phyloP scores from a whole-genome alignment of 2,329 filamentous ascomycete species.

The Pseudocercospora crystallina region DNA sequence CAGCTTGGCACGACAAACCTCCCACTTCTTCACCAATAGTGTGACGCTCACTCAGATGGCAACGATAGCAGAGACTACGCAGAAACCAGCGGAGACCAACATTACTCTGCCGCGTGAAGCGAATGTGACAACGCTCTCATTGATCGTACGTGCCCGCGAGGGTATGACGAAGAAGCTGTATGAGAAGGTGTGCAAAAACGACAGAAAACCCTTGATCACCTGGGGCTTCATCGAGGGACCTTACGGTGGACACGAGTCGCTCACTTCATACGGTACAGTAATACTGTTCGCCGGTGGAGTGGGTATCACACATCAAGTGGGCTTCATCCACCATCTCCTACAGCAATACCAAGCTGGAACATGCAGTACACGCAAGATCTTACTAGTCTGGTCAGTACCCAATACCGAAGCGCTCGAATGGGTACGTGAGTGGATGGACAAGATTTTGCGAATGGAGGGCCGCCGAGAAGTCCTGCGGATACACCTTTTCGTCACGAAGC shows the following conservation, averaged over 20 bases:
- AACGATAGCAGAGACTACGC: conserved; percentile 19
- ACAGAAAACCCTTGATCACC: conserved; percentile 62
- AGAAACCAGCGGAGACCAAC: conserved; percentile 17
- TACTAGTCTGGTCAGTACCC: conserved; percentile 78
- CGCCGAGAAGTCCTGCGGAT: conserved; percentile 60
- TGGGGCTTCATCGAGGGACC: conserved; percentile 72
- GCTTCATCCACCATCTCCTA: conserved; percentile 71
- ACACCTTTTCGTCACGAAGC: conserved; percentile 63
- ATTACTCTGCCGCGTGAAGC: conserved; percentile 30
- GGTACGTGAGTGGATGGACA: conserved; percentile 66
- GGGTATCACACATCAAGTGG: conserved; percentile 76
- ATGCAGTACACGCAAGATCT: conserved; percentile 68
- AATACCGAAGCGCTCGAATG: conserved; percentile 65
- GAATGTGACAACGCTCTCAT: conserved; percentile 57
- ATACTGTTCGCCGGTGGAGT: conserved; percentile 79
- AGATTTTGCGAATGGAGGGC: conserved; percentile 59
- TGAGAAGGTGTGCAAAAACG: conserved; percentile 62
- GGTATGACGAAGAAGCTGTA: conserved; percentile 72
- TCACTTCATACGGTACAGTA: conserved; percentile 75
- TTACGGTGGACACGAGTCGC: conserved; percentile 68
- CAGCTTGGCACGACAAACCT: conserved; percentile 12
- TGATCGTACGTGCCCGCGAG: conserved; percentile 71
- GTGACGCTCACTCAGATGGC: conserved; percentile 17
- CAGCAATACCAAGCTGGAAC: conserved; percentile 67
- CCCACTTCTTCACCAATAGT: conserved; percentile 15